Evolutionary conservation across 345 rosid genomes (phyloP).

Genomic region (Anastatica hierochuntica): DNA sequence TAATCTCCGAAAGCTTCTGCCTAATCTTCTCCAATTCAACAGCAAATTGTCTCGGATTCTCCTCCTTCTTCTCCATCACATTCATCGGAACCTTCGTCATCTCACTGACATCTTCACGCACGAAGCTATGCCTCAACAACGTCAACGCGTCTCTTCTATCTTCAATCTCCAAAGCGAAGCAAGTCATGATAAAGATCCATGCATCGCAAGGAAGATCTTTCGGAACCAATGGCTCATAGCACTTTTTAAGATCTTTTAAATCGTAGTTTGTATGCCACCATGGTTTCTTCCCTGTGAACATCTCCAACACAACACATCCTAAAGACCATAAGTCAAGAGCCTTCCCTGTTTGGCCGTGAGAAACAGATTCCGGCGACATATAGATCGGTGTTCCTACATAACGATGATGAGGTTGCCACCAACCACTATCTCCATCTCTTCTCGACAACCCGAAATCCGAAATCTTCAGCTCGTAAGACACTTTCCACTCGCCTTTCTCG

Average conservation of each 20-base stretch:
- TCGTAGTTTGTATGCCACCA: constrained; percentile 27
- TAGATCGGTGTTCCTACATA: not conserved
- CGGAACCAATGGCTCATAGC: constrained; percentile 6
- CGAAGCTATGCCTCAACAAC: constrained; percentile 1
- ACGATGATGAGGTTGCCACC: not conserved
- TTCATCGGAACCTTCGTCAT: too few species aligned
- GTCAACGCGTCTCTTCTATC: constrained; percentile 9
- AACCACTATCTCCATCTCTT: not conserved
- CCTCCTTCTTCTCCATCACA: not conserved
- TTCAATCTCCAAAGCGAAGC: not conserved
- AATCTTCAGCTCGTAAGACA: not conserved
- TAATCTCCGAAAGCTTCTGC: not conserved
- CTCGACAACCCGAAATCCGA: not conserved
- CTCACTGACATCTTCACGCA: too few species aligned
- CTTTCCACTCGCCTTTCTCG: not conserved
- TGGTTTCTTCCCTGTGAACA: constrained; percentile 34
- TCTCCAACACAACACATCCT: constrained; percentile 43
- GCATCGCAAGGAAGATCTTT: constrained; percentile 16
- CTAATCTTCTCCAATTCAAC: not conserved
- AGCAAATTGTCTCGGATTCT: not conserved
- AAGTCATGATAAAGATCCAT: constrained; percentile 5
- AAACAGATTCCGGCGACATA: not conserved
- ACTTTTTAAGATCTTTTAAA: constrained; percentile 2
- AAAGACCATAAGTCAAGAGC: constrained; percentile 43
- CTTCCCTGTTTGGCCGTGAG: constrained; percentile 13